Conservation (phyloP, 495 filamentous ascomycete genomes). For the Chlorociboria aeruginascens region DNA sequence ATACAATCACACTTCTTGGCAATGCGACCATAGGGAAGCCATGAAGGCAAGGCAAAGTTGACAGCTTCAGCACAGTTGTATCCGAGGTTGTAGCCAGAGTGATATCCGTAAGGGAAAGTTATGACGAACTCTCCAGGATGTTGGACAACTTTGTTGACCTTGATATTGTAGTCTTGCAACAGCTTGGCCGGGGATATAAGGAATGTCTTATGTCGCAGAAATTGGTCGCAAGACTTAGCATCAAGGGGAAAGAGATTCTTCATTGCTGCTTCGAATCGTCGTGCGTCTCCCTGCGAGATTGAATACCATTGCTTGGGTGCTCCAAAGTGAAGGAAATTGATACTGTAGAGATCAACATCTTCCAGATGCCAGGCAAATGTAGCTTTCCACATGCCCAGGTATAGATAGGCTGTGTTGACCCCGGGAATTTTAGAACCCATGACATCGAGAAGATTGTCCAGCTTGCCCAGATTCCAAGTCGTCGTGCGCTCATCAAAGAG, state of each 20-base stretch:
- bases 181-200: slow-evolving; percentile 88
- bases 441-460: slow-evolving; percentile 88
- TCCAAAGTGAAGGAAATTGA: slow-evolving; percentile 98
- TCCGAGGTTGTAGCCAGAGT: slow-evolving; percentile 94
- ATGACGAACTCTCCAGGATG: slow-evolving; percentile 98
- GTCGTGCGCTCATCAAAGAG: slow-evolving; percentile 85
- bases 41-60: slow-evolving; percentile 91
- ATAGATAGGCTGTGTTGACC: slow-evolving; percentile 97
- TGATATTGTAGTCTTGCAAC: slow-evolving; percentile 79
- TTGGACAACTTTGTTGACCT: slow-evolving; percentile 90
- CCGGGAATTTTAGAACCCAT: slow-evolving; percentile 90
- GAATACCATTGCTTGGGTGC: slow-evolving; percentile 99
- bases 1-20: slow-evolving; percentile 97
- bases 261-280: slow-evolving; percentile 90
- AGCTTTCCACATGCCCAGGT: slow-evolving; percentile 98
- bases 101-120: slow-evolving; percentile 96
- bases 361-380: slow-evolving; percentile 99
- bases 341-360: slow-evolving; percentile 97
- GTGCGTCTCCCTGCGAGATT: slow-evolving; percentile 92
- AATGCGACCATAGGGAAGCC: slow-evolving; percentile 87
- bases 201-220: slow-evolving; percentile 94
- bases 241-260: slow-evolving; percentile 89
- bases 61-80: slow-evolving; percentile 99
- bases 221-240: slow-evolving; percentile 94
- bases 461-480: slow-evolving; percentile 86